phyloP scores from a whole-genome alignment of 768 basidiomycete genomes.

The Podaxis sp. region DNA sequence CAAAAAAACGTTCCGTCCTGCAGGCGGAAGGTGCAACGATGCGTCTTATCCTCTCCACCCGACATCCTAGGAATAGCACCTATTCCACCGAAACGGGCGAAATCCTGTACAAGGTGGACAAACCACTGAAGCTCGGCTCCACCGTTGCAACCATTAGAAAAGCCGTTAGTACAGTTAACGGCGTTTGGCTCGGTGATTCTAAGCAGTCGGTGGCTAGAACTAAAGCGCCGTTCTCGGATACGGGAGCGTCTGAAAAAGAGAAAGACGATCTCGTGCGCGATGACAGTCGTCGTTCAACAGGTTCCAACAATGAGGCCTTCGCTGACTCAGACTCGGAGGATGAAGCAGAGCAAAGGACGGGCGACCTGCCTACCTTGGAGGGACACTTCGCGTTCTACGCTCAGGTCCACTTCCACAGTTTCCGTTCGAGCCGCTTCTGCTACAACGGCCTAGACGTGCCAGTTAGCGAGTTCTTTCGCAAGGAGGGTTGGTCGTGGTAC shows the following conservation, averaged over 20 bases:
- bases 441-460: constrained; percentile 4
- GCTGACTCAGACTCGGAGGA: neutral
- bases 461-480: constrained; percentile 6
- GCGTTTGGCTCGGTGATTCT: neutral
- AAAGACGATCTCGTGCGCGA: neutral
- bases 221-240: neutral
- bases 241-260: neutral
- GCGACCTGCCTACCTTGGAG: neutral
- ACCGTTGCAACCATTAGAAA: constrained; percentile 17
- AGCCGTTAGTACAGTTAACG: constrained; percentile 6
- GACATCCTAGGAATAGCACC: constrained; percentile 19
- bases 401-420: constrained; percentile 16
- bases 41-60: constrained; percentile 23
- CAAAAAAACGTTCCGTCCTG: constrained; percentile 14
- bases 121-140: constrained; percentile 7
- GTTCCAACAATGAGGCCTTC: neutral
- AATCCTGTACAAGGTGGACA: constrained; percentile 21
- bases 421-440: neutral
- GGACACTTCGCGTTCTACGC: constrained; percentile 12
- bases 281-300: neutral
- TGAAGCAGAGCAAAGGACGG: neutral
- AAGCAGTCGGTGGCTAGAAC: neutral
- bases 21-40: constrained; percentile 2
- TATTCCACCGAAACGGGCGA: constrained; percentile 21
- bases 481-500: constrained; percentile 7